Conservation (phyloP, 371 early-diverging fungal genomes). For the Nematocida sp. region DNA sequence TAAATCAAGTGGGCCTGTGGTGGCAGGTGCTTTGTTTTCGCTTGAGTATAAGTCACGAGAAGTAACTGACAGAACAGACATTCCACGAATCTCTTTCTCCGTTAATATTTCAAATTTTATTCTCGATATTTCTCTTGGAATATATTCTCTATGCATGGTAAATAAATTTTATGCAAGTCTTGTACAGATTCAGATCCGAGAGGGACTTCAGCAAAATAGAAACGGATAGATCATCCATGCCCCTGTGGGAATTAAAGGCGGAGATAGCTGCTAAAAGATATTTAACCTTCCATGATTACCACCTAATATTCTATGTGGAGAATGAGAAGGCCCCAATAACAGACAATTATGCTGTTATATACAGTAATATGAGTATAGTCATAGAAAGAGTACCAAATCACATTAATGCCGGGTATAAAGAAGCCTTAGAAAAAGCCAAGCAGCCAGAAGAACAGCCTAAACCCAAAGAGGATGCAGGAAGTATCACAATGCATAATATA, state of each 20-base stretch:
- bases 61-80: slow-evolving; percentile 81
- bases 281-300: slow-evolving; percentile 69
- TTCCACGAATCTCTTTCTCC: slow-evolving; percentile 76
- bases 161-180: slow-evolving; percentile 57
- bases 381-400: slow-evolving; percentile 69
- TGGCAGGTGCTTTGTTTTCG: slow-evolving; percentile 75
- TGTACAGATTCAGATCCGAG: slow-evolving; percentile 67
- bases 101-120: slow-evolving; percentile 84
- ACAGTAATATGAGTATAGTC: slow-evolving; percentile 66
- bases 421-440: slow-evolving; percentile 61
- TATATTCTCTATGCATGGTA: slow-evolving; percentile 30
- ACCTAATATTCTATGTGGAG: slow-evolving; percentile 69
- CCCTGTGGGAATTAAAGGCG: slow-evolving; percentile 70
- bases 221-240: slow-evolving; percentile 66
- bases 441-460: slow-evolving; percentile 11
- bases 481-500: slow-evolving; percentile 21
- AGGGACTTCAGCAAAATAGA: slow-evolving; percentile 65
- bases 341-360: slow-evolving; percentile 67
- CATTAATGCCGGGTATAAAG: slow-evolving; percentile 62
- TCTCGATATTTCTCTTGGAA: slow-evolving; percentile 30
- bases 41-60: slow-evolving; percentile 81
- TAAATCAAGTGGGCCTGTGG: slow-evolving; percentile 64
- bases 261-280: slow-evolving; percentile 68
- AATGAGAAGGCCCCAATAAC: slow-evolving; percentile 64
- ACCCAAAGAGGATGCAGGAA: slow-evolving; percentile 1